These are phyloP conservation scores for Rhizopogon rudus DNA, from an alignment of 768 basidiomycete genomes.

Conservation along the genomic window DNA sequence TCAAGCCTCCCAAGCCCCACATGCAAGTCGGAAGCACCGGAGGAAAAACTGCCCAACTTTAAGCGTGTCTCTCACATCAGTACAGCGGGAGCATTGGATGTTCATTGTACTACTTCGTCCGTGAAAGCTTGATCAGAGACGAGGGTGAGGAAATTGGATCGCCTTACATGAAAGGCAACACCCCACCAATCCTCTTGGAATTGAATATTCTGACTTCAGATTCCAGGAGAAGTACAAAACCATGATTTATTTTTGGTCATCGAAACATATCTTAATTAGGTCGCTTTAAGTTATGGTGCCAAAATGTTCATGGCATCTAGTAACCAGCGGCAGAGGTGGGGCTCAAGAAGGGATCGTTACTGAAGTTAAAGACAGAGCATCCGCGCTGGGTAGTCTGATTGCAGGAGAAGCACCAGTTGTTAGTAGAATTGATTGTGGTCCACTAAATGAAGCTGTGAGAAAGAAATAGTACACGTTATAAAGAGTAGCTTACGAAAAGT, in stretches of 20 bases:
- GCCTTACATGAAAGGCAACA: no score
- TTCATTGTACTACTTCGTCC: neutral
- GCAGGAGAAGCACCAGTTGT: slow-evolving; percentile 14
- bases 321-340: neutral
- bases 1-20: no score
- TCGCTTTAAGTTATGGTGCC: neutral
- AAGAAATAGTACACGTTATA: neutral
- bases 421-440: slow-evolving; percentile 10
- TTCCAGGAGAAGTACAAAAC: neutral
- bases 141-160: neutral
- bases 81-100: neutral
- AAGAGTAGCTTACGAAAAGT: slow-evolving; percentile 1
- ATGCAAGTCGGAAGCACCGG: no score
- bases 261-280: neutral
- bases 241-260: neutral
- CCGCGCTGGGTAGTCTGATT: slow-evolving; percentile 5
- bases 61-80: neutral
- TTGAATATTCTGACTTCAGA: neutral
- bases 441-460: neutral
- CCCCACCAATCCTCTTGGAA: neutral
- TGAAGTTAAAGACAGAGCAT: slow-evolving; percentile 8
- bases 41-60: neutral
- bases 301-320: neutral
- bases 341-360: slow-evolving; percentile 4
- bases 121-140: neutral